Base-by-base conservation (phyloP, 306 rosid genomes). In the Delonix regia region DNA sequence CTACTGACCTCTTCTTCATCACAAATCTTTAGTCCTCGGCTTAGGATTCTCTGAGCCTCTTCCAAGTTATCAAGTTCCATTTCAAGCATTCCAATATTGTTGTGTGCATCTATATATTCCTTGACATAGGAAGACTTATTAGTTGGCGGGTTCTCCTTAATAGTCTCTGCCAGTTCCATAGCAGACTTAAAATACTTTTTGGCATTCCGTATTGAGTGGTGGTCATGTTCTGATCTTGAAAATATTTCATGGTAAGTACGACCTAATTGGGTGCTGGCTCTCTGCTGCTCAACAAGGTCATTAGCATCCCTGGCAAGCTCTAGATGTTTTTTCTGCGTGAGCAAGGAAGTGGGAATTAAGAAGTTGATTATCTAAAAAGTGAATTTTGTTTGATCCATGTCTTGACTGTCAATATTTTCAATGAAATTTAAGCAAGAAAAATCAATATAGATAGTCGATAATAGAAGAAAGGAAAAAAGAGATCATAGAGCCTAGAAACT, bases 221-320 rank as follows among this genome's bases (percentile, higher is more conserved):
- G 94, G 22, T 94, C 94, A 18, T 90, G 85, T 0, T 88, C 85
- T 0, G 89, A 88, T 76, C 59, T 84, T 66, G 84, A 39, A 77
- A 85, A 87, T 65, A 90, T 42, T 12, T 90, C 97, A 34, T 86
- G 81, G 78, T 92, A 92, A 51, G 98, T 92, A 69, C 97, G 97
- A 49, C 98, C 98, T 21, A 94, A 88, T 79, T 94, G 98, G 3
- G 97, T 94, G 75, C 80, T 86, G 42, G 97, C 98, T 55, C 94
- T 81, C 80, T 92, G 98, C 84, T 94, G 92, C 85, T 94, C 98
- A 49, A 91, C 89, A 16, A 89, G 78, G 68, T 95, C 91, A 39
- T 84, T 9, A 7, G 85, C 86, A 24, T 95, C 91, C 79, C 83
- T 88, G 15, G 98, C 98, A 28, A 95, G 96, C 77, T 86, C 90